Conservation (phyloP, 768 basidiomycete genomes). For the Wakefieldia striispora region DNA sequence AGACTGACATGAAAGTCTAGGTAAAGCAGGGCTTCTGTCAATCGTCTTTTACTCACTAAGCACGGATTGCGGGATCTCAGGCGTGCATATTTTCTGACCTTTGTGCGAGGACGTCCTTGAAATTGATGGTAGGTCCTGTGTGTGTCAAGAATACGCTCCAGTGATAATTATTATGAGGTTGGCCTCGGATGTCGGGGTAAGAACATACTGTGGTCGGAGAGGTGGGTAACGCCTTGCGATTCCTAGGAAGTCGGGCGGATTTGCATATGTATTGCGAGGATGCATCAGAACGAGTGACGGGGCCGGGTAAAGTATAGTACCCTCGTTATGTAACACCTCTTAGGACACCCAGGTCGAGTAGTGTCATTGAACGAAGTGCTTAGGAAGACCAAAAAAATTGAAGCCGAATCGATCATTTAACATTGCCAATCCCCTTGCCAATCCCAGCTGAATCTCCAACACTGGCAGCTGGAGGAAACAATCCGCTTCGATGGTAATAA, state of each 20-base stretch:
- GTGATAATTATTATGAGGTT: constrained; percentile 7
- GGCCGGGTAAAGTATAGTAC: no score
- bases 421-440: no score
- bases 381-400: no score
- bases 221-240: constrained; percentile 58
- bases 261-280: constrained; percentile 46
- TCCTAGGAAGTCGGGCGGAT: constrained; percentile 53
- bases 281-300: no score
- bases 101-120: constrained; percentile 67
- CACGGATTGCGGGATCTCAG: constrained; percentile 1
- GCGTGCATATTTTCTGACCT: constrained; percentile 41
- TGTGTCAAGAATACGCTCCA: constrained; percentile 28
- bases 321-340: no score
- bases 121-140: constrained; percentile 58
- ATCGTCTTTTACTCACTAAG: constrained; percentile 44
- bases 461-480: no score
- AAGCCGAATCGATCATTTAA: no score
- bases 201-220: constrained; percentile 52
- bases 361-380: no score
- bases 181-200: neutral
- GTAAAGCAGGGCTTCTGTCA: constrained; percentile 76
- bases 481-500: neutral
- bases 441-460: no score
- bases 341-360: no score
- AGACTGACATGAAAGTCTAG: constrained; percentile 71